Base-by-base conservation (phyloP, 2,329 filamentous ascomycete species). In the Alternaria sp. region DNA sequence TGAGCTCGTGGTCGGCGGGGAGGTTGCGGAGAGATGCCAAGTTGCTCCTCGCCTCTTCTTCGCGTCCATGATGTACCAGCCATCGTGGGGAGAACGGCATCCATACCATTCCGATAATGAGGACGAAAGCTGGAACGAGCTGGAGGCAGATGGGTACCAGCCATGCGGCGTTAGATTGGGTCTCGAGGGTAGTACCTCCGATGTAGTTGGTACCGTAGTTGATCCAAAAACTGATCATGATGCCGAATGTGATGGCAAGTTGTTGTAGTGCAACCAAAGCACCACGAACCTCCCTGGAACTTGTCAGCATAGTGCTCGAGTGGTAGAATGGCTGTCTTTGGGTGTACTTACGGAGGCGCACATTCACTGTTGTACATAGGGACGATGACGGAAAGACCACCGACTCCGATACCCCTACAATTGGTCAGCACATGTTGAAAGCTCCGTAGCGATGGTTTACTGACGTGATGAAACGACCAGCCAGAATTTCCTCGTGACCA, bases 31-130 rank as follows among this genome's bases (percentile, higher is more conserved):
- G 86, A 54, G 76, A 83, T 0, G 90, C 87, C 1, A 95, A 84
- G 1, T 89, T 87, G 10, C 76, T 75, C 15, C 87, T 86, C 0
- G 90, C 90, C 75, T 94, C 91, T 0, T 84, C 84, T 71, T 93
- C 90, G 36, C 90, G 88, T 60, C 82, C 83, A 71, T 91, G 89
- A 75, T 93, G 88, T 9, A 91, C 81, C 1, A 95, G 85, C 91
- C 91, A 93, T 69, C 92, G 86, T 0, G 92, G 92, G 0, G 88
- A 91, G 80, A 91, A 93, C 0, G 91, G 92, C 90, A 94, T 92
- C 80, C 92, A 92, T 11, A 91, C 73, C 86, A 93, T 93, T 40
- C 91, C 91, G 11, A 86, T 70, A 26, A 90, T 87, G 2, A 95
- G 85, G 5, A 93, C 69, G 2, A 89, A 69, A 1, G 90, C 91